A percentile compares a stretch with the other conserved stretches of the same genome.
These are phyloP conservation scores for Tolypocladium ovalisporum DNA, from an alignment of 2,329 filamentous ascomycete species.

Conservation along the genomic window DNA sequence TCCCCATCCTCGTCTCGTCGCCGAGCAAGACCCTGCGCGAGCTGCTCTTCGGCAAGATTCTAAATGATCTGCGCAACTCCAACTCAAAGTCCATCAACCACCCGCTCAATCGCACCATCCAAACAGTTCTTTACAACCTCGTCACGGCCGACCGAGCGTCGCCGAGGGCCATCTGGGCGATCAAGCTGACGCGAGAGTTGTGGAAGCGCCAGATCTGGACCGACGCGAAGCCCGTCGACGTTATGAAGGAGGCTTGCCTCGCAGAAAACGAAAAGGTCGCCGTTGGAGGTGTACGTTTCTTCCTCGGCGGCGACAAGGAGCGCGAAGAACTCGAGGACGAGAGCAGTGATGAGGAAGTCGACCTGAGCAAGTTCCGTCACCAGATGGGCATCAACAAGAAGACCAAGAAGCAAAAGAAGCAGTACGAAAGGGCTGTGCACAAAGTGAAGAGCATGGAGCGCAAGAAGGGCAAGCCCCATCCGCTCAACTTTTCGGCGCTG, in stretches of 20 bases:
- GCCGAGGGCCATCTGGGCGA: constrained; percentile 84
- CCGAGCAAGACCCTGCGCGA: constrained; percentile 80
- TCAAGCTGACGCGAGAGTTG: constrained; percentile 87
- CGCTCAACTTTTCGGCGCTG: constrained; percentile 90
- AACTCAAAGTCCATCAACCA: constrained; percentile 87
- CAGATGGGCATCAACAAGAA: constrained; percentile 94
- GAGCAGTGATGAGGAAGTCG: constrained; percentile 67
- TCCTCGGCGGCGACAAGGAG: constrained; percentile 92
- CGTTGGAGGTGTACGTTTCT: constrained; percentile 80
- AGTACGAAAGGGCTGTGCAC: constrained; percentile 70
- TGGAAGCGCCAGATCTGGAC: constrained; percentile 97
- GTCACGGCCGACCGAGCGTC: constrained; percentile 78
- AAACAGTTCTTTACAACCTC: constrained; percentile 87
- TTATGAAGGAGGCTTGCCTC: constrained; percentile 90
- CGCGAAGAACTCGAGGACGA: constrained; percentile 87
- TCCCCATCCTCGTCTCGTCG: constrained; percentile 85
- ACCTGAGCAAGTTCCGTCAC: constrained; percentile 74
- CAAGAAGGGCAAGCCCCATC: constrained; percentile 79
- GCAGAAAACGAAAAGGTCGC: constrained; percentile 91
- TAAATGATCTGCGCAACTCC: constrained; percentile 78
- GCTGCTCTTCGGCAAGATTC: constrained; percentile 77
- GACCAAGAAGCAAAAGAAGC: constrained; percentile 73
- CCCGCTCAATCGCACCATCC: constrained; percentile 82
- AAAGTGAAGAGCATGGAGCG: constrained; percentile 73
- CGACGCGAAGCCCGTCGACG: constrained; percentile 87